Conservation (phyloP, 2,329 filamentous ascomycete species). For the Trichoderma asperellum region DNA sequence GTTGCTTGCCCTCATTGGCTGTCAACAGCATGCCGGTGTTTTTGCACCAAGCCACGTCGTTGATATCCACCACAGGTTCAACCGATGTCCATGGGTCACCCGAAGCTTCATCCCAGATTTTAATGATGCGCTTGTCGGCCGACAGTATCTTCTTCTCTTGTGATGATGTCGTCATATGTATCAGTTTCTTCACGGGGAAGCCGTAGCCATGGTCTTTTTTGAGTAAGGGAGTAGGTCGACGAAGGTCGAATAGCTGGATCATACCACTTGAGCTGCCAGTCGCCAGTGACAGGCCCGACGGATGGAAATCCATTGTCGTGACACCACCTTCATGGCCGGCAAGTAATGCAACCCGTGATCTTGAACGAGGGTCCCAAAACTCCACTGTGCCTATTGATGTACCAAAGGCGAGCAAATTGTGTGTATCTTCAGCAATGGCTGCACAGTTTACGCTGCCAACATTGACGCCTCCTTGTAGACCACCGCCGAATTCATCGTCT, state of each 20-base stretch:
- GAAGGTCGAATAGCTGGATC: conserved; percentile 88
- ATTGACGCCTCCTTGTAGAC: conserved; percentile 83
- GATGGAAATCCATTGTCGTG: conserved; percentile 84
- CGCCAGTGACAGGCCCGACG: conserved; percentile 80
- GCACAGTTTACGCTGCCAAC: conserved; percentile 86
- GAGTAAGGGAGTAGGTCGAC: conserved; percentile 81
- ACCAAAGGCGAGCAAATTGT: conserved; percentile 90
- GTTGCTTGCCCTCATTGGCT: conserved; percentile 93
- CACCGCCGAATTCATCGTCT: conserved; percentile 76
- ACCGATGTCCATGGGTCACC: conserved; percentile 94
- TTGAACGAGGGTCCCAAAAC: conserved; percentile 90
- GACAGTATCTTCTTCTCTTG: conserved; percentile 87
- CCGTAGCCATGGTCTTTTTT: conserved; percentile 97
- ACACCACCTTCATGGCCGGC: conserved; percentile 71
- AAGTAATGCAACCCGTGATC: conserved; percentile 78
- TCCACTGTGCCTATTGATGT: conserved; percentile 95
- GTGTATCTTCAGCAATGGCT: conserved; percentile 83
- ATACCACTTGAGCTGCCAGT: conserved; percentile 88
- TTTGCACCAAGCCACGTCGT: conserved; percentile 90
- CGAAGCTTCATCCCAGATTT: conserved; percentile 85
- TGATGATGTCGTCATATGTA: conserved; percentile 70
- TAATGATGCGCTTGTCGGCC: conserved; percentile 93
- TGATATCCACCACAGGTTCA: conserved; percentile 92
- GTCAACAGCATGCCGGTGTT: conserved; percentile 94
- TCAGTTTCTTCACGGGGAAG: conserved; percentile 85